Base-by-base conservation (phyloP, 495 filamentous ascomycete species). In the Penicillium antarcticum region DNA sequence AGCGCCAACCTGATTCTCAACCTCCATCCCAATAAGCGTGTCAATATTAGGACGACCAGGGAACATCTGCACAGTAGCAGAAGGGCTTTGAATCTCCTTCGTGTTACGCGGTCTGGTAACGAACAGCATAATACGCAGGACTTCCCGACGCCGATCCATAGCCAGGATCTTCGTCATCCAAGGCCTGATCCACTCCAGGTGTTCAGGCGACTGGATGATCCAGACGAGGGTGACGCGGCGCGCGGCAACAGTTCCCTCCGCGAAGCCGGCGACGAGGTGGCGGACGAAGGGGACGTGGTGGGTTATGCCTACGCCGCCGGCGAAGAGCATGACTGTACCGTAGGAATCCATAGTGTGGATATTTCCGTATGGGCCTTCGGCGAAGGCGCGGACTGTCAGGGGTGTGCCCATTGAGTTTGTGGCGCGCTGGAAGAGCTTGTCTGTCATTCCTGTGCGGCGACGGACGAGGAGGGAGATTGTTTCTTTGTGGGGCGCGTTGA, bases 291-390 rank as follows among this genome's bases (percentile, higher is more conserved):
- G 87, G 18, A 97, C 82, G 65, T 94, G 88, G 66, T 97, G 92
- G 0, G 94, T 95, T 71, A 98, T 97, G 46, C 94, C 94, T 10
- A 91, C 87, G 48, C 92, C 89, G 52, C 91, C 94, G 39, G 91
- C 91, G 60, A 97, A 89, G 54, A 98, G 84, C 49, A 98, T 79
- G 34, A 85, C 83, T 35, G 91, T 91, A 39, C 94, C 91, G 70
- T 96, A 97, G 14, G 89, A 95, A 69, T 89, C 82, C 56, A 96
- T 85, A 37, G 80, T 81, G 63, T 95, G 86, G 63, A 87, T 81
- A 45, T 84, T 87, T 12, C 86, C 87, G 63, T 97, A 97, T 5
- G 94, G 91, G 0, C 94, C 94, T 66, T 97, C 92, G 48, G 91
- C 81, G 45, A 84, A 75, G 31, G 81, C 84, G 11, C 67, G 67